A percentile compares a stretch with the other conserved stretches of the same genome.
phyloP scores from a whole-genome alignment of 2,329 filamentous ascomycete species.

The Penicillium psychrosexuale region DNA sequence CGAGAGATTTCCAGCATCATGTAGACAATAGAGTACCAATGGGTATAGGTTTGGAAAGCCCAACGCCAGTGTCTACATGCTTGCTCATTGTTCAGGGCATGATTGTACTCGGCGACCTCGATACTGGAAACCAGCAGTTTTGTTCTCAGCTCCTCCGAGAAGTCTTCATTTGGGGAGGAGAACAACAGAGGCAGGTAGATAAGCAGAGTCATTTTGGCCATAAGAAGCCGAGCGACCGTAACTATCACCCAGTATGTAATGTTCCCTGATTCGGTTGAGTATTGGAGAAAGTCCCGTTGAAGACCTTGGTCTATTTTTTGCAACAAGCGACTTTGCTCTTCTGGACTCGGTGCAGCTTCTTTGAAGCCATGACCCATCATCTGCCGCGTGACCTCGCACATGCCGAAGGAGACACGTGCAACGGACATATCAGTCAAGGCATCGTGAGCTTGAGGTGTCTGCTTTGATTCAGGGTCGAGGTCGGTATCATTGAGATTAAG shows the following conservation, averaged over 20 bases:
- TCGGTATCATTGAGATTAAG: constrained; percentile 52
- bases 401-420: constrained; percentile 38
- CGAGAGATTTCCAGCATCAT: constrained; percentile 52
- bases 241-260: constrained; percentile 51
- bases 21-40: constrained; percentile 59
- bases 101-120: constrained; percentile 50
- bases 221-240: constrained; percentile 40
- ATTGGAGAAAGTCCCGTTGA: constrained; percentile 45
- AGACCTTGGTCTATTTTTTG: constrained; percentile 46
- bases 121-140: constrained; percentile 40
- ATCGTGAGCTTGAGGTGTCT: constrained; percentile 47
- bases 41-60: constrained; percentile 59
- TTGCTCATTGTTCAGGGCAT: constrained; percentile 52
- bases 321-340: constrained; percentile 48
- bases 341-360: constrained; percentile 32
- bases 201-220: constrained; percentile 46
- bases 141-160: constrained; percentile 36
- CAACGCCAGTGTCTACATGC: constrained; percentile 54
- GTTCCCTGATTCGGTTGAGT: constrained; percentile 37
- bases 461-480: constrained; percentile 47
- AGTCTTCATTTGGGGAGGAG: constrained; percentile 26
- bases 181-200: constrained; percentile 55
- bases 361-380: constrained; percentile 33
- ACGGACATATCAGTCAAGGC: constrained; percentile 56
- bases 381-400: constrained; percentile 37